Conservation (phyloP, 106 monocot genomes). For the Phalaenopsis equestris region DNA sequence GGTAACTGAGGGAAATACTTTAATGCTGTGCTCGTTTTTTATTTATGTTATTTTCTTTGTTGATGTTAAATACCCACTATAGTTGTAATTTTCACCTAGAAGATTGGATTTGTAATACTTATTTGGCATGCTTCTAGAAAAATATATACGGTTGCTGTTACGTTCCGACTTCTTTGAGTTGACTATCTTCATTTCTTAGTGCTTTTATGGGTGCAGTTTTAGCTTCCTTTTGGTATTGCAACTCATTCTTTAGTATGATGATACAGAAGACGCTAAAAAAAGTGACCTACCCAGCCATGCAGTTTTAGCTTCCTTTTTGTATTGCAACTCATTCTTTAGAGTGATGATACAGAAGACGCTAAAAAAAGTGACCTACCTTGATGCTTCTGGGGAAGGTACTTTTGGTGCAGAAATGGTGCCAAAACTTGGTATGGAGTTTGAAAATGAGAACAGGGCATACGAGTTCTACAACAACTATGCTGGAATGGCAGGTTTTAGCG, state of each 20-base stretch:
- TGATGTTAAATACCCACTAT: not conserved
- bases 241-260: conserved; percentile 9
- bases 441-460: conserved; percentile 24
- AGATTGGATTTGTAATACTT: not conserved
- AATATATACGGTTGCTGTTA: too few relatives aligned
- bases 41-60: not conserved
- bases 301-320: not conserved
- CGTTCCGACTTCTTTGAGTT: too few relatives aligned
- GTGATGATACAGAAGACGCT: conserved; percentile 13
- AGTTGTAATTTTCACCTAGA: not conserved
- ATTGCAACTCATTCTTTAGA: conserved; percentile 5
- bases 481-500: conserved; percentile 21
- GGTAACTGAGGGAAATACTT: conserved; percentile 11
- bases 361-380: conserved; percentile 12
- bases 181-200: too few relatives aligned
- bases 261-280: conserved; percentile 18
- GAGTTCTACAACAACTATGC: conserved; percentile 28
- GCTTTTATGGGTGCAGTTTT: not conserved
- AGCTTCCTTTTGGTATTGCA: not conserved
- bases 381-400: conserved; percentile 8
- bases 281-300: conserved; percentile 5
- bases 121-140: not conserved
- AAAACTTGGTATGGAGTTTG: conserved; percentile 28
- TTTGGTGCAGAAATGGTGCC: conserved; percentile 7
- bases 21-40: not conserved